These are phyloP conservation scores for Candida gorgasii DNA, from an alignment of 805 yeast species.

Conservation along the genomic window DNA sequence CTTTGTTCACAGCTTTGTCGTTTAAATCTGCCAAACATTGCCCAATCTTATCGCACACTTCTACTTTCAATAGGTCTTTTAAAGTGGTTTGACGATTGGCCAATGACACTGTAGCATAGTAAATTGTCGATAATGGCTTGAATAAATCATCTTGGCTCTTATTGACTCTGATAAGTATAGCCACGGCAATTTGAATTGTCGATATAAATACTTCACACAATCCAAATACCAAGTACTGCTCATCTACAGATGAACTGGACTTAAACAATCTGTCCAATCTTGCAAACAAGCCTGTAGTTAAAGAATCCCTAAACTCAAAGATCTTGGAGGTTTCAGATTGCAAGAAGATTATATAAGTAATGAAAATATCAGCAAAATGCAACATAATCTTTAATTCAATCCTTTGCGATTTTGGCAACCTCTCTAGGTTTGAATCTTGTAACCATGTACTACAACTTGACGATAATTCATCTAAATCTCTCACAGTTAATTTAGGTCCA, in stretches of 20 bases:
- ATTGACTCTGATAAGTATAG: slow-evolving; percentile 14
- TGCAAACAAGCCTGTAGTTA: slow-evolving; percentile 11
- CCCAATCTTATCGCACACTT: slow-evolving; percentile 10
- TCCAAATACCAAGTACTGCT: slow-evolving; percentile 13
- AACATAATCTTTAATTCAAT: slow-evolving; percentile 24
- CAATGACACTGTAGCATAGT: slow-evolving; percentile 11
- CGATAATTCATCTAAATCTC: slow-evolving; percentile 23
- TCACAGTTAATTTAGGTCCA: slow-evolving; percentile 21
- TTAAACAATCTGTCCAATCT: slow-evolving; percentile 13
- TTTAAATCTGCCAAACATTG: slow-evolving; percentile 6
- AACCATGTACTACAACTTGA: slow-evolving; percentile 28
- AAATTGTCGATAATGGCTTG: slow-evolving; percentile 15
- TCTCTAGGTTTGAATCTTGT: slow-evolving; percentile 19
- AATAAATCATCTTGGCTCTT: slow-evolving; percentile 13
- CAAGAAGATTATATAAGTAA: slow-evolving; percentile 30
- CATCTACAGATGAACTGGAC: slow-evolving; percentile 8
- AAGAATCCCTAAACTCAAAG: slow-evolving; percentile 10
- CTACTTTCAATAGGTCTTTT: slow-evolving; percentile 7
- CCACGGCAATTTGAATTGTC: slow-evolving; percentile 14
- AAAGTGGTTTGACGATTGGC: slow-evolving; percentile 4
- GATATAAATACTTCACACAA: slow-evolving; percentile 11
- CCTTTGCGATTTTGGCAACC: slow-evolving; percentile 14
- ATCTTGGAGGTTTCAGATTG: slow-evolving; percentile 34
- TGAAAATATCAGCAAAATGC: slow-evolving; percentile 28
- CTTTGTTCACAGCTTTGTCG: slow-evolving; percentile 1